Conservation (phyloP, 2,329 filamentous ascomycete species). For the Sclerotiophoma versabilis region DNA sequence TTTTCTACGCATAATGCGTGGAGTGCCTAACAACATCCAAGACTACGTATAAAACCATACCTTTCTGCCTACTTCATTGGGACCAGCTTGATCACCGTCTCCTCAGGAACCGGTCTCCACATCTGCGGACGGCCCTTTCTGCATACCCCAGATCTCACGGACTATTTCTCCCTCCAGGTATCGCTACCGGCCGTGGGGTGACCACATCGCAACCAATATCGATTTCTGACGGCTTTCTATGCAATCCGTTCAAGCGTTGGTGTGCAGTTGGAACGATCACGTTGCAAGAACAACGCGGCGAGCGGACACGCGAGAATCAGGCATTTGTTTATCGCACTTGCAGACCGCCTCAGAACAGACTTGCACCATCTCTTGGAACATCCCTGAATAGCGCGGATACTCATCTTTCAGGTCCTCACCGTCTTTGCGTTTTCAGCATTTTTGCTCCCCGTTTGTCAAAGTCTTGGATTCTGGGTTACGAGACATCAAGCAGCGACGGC, state of each 20-base stretch:
- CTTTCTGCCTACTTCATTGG: conserved; percentile 23
- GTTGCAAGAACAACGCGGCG: conserved; percentile 10
- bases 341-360: conserved; percentile 18
- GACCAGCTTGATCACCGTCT: conserved; percentile 26
- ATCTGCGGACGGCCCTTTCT: conserved; percentile 18
- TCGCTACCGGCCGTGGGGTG: conserved; percentile 3
- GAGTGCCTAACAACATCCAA: conserved; percentile 26
- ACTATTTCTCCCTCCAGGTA: conserved; percentile 6
- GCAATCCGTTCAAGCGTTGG: conserved; percentile 22
- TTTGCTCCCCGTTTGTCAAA: conserved; percentile 20
- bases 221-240: conserved; percentile 22
- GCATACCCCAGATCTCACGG: not conserved
- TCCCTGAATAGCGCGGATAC: conserved; percentile 27
- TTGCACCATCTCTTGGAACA: conserved; percentile 11
- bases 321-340: conserved; percentile 17
- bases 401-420: conserved; percentile 26
- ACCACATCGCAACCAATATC: not conserved
- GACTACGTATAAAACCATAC: conserved; percentile 34
- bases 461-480: conserved; percentile 30
- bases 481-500: conserved; percentile 30
- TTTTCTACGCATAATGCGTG: conserved; percentile 27
- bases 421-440: conserved; percentile 31
- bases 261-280: conserved; percentile 21
- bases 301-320: conserved; percentile 10
- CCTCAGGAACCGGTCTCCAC: conserved; percentile 31